phyloP scores from a whole-genome alignment of 2,329 filamentous ascomycete species.

The Aspergillus fructus region DNA sequence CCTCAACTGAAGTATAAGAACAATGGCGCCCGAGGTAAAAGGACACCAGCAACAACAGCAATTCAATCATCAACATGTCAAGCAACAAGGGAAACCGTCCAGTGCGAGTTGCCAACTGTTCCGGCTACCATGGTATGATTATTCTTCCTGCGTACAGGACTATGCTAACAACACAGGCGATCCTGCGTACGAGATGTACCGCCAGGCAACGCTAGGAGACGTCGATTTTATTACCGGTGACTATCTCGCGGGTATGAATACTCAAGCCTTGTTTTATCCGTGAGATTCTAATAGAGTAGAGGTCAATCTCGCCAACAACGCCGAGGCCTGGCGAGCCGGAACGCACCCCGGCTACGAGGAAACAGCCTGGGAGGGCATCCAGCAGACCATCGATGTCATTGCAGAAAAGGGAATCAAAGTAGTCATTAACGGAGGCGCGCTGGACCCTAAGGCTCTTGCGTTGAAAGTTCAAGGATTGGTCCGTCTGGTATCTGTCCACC shows the following conservation, averaged over 20 bases:
- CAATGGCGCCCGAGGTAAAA: neutral
- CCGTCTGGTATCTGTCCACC: constrained; percentile 3
- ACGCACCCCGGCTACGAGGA: constrained; percentile 47
- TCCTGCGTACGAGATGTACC: constrained; percentile 37
- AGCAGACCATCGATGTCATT: constrained; percentile 47
- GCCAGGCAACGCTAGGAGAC: constrained; percentile 36
- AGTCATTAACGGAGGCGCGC: constrained; percentile 57
- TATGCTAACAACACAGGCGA: constrained; percentile 21
- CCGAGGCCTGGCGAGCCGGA: constrained; percentile 40
- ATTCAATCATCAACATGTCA: neutral
- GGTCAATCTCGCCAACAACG: constrained; percentile 49
- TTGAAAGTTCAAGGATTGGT: constrained; percentile 44
- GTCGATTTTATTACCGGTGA: constrained; percentile 57
- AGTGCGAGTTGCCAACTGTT: constrained; percentile 35
- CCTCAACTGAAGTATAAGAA: constrained; percentile 3
- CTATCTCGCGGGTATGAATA: constrained; percentile 46
- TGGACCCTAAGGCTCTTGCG: constrained; percentile 55
- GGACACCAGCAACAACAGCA: neutral
- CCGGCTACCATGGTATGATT: constrained; percentile 27
- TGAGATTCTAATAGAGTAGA: constrained; percentile 26
- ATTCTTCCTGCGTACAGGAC: neutral
- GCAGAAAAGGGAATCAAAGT: constrained; percentile 54
- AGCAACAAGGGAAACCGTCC: constrained; percentile 18
- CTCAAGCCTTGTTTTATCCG: no score
- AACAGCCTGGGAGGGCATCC: constrained; percentile 51